Conservation (phyloP, 345 rosid genomes). For the Brassica nigra region DNA sequence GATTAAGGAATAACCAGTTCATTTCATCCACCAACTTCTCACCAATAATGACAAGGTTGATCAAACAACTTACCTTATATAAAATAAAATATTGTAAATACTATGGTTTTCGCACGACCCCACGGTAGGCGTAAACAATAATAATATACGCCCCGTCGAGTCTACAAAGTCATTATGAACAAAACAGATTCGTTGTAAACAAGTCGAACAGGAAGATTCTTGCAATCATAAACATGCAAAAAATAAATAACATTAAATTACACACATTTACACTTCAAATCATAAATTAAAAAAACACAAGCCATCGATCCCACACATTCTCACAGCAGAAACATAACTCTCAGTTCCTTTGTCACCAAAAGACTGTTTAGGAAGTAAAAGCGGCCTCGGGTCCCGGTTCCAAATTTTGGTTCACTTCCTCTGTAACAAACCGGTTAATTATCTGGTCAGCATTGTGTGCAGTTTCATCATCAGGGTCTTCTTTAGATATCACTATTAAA, state of each 20-base stretch:
- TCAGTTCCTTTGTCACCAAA: neutral
- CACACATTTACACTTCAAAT: constrained; percentile 22
- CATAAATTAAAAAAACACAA: constrained; percentile 16
- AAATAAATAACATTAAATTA: constrained; percentile 16
- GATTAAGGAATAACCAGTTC: constrained; percentile 34
- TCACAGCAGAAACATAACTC: constrained; percentile 12
- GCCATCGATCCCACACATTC: constrained; percentile 28
- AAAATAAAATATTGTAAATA: neutral
- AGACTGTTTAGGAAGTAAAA: constrained; percentile 16
- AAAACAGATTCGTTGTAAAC: constrained; percentile 15
- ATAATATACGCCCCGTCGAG: neutral
- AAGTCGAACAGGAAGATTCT: constrained; percentile 20
- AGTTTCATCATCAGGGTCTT: constrained; percentile 36
- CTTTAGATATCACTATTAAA: constrained; percentile 36
- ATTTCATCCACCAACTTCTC: constrained; percentile 26
- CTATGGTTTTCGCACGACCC: neutral
- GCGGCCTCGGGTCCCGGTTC: constrained; percentile 33
- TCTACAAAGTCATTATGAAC: neutral
- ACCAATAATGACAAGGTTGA: constrained; percentile 20
- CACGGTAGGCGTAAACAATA: neutral
- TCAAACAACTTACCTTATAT: neutral
- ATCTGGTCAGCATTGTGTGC: constrained; percentile 37
- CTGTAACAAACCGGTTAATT: constrained; percentile 18
- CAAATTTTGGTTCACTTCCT: constrained; percentile 39
- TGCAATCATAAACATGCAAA: constrained; percentile 16